These are phyloP conservation scores for Didymella keratinophila DNA, from an alignment of 2,329 filamentous ascomycete species.

Conservation along the genomic window DNA sequence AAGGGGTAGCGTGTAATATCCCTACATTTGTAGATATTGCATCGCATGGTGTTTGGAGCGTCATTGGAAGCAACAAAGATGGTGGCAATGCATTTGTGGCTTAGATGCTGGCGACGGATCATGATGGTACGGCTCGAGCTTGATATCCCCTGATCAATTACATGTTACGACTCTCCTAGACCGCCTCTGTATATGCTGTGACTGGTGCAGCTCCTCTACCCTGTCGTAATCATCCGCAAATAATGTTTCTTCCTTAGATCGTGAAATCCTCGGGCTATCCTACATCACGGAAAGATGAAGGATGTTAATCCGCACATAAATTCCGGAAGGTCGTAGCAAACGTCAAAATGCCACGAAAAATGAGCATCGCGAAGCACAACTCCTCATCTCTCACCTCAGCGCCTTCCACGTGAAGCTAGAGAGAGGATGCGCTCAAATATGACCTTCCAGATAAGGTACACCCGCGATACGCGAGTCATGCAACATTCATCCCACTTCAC, in stretches of 20 bases:
- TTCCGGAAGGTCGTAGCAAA: background rate
- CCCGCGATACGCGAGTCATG: slow-evolving; percentile 38
- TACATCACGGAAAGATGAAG: background rate
- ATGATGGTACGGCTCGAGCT: slow-evolving; percentile 2
- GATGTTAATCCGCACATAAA: background rate
- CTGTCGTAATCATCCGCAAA: no score
- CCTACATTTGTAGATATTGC: slow-evolving; percentile 1
- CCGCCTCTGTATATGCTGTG: background rate
- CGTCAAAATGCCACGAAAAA: background rate
- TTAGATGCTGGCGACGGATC: background rate
- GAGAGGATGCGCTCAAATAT: background rate
- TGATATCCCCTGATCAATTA: slow-evolving; percentile 10
- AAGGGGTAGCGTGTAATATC: slow-evolving; percentile 2
- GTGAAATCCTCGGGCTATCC: background rate
- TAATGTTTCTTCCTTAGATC: background rate
- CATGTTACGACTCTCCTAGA: background rate
- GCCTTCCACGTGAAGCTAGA: background rate
- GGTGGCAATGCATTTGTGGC: background rate
- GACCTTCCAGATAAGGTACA: slow-evolving; percentile 12
- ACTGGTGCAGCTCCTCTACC: background rate
- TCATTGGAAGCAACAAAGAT: background rate
- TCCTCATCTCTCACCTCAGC: background rate
- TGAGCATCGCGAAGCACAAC: no score
- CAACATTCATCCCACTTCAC: slow-evolving; percentile 44
- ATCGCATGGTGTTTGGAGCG: slow-evolving; percentile 11